These are phyloP conservation scores for Ophiostoma piceae DNA, from an alignment of 2,329 filamentous ascomycete species.

Conservation along the genomic window DNA sequence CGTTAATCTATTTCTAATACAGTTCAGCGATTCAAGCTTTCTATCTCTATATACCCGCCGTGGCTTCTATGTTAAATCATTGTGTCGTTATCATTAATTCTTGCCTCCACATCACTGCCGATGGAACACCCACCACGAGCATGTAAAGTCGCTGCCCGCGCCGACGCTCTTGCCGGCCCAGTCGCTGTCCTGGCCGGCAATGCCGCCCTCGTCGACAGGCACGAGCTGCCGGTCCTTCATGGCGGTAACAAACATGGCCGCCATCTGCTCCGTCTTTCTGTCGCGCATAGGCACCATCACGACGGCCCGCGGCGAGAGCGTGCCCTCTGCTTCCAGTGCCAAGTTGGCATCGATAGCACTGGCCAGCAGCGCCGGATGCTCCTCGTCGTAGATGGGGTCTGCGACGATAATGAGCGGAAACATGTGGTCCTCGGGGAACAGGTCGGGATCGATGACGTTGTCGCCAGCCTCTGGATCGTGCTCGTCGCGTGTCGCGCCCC, in stretches of 20 bases:
- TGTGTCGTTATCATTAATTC: not conserved
- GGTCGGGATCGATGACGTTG: slow-evolving; percentile 40
- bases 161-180: slow-evolving; percentile 51
- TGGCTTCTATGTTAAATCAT: not conserved
- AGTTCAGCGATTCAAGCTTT: not conserved
- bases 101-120: not conserved
- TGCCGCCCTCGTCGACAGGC: slow-evolving; percentile 55
- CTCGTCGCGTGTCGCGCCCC: slow-evolving; percentile 48
- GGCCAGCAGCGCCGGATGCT: slow-evolving; percentile 71
- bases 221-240: slow-evolving; percentile 56
- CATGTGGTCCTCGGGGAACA: slow-evolving; percentile 35
- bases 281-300: slow-evolving; percentile 78
- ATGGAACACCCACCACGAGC: slow-evolving; percentile 27
- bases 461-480: slow-evolving; percentile 29
- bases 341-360: slow-evolving; percentile 66
- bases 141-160: slow-evolving; percentile 22
- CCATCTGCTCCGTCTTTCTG: slow-evolving; percentile 56
- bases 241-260: slow-evolving; percentile 54
- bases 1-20: slow-evolving; percentile 2
- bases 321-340: slow-evolving; percentile 37
- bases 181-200: slow-evolving; percentile 62
- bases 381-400: slow-evolving; percentile 80
- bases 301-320: slow-evolving; percentile 44
- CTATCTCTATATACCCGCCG: not conserved
- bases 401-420: slow-evolving; percentile 69